Percentiles rank a stretch among this genome's conserved stretches.
Evolutionary conservation across 495 filamentous ascomycete species (phyloP).

Genomic region (Staphylotrichum tortipilum): DNA sequence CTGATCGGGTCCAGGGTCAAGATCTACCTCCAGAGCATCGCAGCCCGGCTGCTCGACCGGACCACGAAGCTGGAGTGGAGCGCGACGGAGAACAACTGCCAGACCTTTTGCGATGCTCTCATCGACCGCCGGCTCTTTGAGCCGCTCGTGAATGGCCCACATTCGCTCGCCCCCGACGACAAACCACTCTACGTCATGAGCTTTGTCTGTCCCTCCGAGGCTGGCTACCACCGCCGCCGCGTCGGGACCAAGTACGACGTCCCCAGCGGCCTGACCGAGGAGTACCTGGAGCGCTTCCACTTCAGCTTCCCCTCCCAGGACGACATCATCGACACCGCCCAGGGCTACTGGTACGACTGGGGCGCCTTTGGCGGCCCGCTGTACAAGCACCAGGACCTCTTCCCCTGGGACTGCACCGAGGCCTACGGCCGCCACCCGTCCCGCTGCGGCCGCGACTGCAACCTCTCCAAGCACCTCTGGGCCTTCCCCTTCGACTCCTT

Average conservation of each 20-base stretch:
- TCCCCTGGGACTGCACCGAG: conserved; percentile 41
- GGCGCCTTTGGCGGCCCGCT: conserved; percentile 29
- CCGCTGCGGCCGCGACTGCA: conserved; percentile 28
- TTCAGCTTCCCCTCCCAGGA: conserved; percentile 31
- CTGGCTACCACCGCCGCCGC: conserved; percentile 4
- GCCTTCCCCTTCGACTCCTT: conserved; percentile 40
- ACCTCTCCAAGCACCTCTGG: conserved; percentile 35
- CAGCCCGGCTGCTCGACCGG: conserved; percentile 1
- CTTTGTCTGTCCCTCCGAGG: conserved; percentile 25
- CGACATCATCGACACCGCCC: conserved; percentile 33
- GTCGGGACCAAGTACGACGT: conserved; percentile 29
- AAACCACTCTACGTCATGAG: conserved; percentile 31
- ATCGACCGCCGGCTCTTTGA: conserved; percentile 24
- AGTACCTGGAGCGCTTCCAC: conserved; percentile 36
- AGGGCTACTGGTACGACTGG: conserved; percentile 41
- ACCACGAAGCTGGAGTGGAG: conserved; percentile 17
- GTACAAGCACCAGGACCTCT: conserved; percentile 31
- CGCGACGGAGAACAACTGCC: conserved; percentile 26
- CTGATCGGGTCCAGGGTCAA: background rate
- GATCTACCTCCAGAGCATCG: conserved; percentile 17
- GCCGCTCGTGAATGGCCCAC: conserved; percentile 14
- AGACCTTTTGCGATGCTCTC: conserved; percentile 28
- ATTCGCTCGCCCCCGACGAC: background rate
- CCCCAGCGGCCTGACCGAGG: conserved; percentile 32
- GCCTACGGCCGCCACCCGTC: conserved; percentile 29